These are phyloP conservation scores for Oxytropis ochrocephala DNA, from an alignment of 306 rosid genomes.

Conservation along the genomic window DNA sequence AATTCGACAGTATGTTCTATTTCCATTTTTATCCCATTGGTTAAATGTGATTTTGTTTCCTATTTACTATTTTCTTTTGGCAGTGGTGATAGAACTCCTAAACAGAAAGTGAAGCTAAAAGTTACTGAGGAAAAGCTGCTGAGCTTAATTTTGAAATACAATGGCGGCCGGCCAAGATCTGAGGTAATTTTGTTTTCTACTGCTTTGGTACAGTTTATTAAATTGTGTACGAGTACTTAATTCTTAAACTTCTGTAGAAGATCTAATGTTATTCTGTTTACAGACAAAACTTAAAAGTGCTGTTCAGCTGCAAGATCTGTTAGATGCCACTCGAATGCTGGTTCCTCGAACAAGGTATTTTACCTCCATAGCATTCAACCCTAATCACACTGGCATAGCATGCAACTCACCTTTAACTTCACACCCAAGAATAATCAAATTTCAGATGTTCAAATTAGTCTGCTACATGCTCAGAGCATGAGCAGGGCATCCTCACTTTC, in stretches of 20 bases:
- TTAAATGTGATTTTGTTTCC: conserved; percentile 16
- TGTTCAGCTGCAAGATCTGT: conserved; percentile 89
- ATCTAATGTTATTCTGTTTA: conserved; percentile 23
- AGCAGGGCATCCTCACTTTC: too few species aligned
- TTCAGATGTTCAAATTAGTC: not conserved
- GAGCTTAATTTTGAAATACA: conserved; percentile 85
- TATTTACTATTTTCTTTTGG: conserved; percentile 27
- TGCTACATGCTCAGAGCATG: not conserved
- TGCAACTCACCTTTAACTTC: conserved; percentile 1
- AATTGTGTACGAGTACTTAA: not conserved
- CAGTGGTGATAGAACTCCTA: conserved; percentile 99
- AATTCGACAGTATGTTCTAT: conserved; percentile 80
- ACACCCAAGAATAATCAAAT: not conserved
- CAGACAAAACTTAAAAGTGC: conserved; percentile 98
- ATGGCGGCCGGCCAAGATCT: conserved; percentile 87
- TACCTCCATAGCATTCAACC: not conserved
- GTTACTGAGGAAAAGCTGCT: conserved; percentile 93
- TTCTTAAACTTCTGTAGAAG: conserved; percentile 10
- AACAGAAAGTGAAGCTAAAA: conserved; percentile 94
- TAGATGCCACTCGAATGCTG: conserved; percentile 93
- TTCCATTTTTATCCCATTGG: conserved; percentile 1
- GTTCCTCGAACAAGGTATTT: conserved; percentile 85
- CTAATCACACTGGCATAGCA: not conserved
- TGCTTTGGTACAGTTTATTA: conserved; percentile 8
- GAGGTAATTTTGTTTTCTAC: conserved; percentile 44